Base-by-base conservation (phyloP, 2,329 filamentous ascomycete species). In the Boeremia exigua region DNA sequence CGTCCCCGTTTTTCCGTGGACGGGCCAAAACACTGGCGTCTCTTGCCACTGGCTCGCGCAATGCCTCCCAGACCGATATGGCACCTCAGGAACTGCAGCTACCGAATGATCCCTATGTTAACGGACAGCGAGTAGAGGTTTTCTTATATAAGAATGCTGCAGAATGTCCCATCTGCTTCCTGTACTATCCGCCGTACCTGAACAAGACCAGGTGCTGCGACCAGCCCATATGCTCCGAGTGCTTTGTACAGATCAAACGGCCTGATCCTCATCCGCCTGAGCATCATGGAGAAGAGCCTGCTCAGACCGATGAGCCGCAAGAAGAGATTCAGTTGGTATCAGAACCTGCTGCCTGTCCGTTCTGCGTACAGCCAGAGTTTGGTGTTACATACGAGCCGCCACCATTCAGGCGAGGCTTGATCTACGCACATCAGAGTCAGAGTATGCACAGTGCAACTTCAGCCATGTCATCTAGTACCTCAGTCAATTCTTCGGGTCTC, bases 221-320 rank as follows among this genome's bases (percentile, higher is more conserved):
- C 67, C 95, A 99, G 73, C 84, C 90, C 6, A 98, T 99, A 60
- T 99, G 95, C 78, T 98, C 93, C 37, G 95, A 99, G 78, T 99
- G 95, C 75, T 99, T 99, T 69, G 95, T 99, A 4, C 95, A 99
- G 75, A 99, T 99, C 73, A 98, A 97, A 75, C 86, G 95, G 37
- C 88, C 92, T 4, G 94, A 99, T 62, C 93, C 92, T 9, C 91
- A 97, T 73, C 86, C 92, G 34, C 91, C 92, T 1, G 91, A 96
- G 72, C 91, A 95, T 69, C 83, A 84, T 39, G 66, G 66, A 52
- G 79, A 82, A 19, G 57, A 68, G 53, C 67, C 71, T 30, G 70
- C 75, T 37, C 65, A 75, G 40, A 61, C 77, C 50, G 70, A 77
- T 25, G 77, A 79, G 50, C 74, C 78, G 30, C 83, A 81, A 56